Base-by-base conservation (phyloP, 2,329 filamentous ascomycete genomes). In the Fusarium algeriense region DNA sequence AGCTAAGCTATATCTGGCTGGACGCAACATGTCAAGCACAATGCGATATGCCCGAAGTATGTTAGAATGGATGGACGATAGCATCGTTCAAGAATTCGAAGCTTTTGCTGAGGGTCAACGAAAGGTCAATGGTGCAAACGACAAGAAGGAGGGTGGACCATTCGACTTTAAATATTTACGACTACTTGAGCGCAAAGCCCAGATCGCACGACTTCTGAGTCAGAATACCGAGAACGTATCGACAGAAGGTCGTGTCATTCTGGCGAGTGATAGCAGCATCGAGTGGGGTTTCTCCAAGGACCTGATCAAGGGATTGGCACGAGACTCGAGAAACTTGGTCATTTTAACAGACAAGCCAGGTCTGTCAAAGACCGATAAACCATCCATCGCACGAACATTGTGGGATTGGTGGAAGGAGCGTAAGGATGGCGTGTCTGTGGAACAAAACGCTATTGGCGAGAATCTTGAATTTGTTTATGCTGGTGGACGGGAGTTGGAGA, bases 11-110 rank as follows among this genome's bases (percentile, higher is more conserved):
- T 98, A 94, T 78, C 85, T 99, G 45, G 95, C 95, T 1, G 95
- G 94, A 41, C 91, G 91, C 64, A 97, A 94, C 67, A 92, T 93
- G 70, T 91, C 93, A 63, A 95, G 94, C 69, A 97, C 95, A 0
- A 93, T 98, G 86, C 89, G 94, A 56, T 93, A 98, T 73, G 93
- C 95, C 30, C 89, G 95, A 73, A 98, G 95, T 80, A 97, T 99
- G 93, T 85, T 99, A 35, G 96, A 99, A 78, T 99, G 96, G 96
- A 98, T 99, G 95, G 95, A 98, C 78, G 95, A 98, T 77, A 92
- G 91, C 63, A 97, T 99, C 64, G 92, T 97, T 44, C 91, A 94
- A 59, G 95, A 98, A 76, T 97, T 97, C 68, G 95, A 97, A 79
- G 90, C 91, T 17, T 86, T 90, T 50, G 88, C 86, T 4, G 88